Evolutionary conservation across 2,329 filamentous ascomycete species (phyloP), one percentile per base, ranked within the genome.

Genomic region (Cladophialophora bantiana): DNA sequence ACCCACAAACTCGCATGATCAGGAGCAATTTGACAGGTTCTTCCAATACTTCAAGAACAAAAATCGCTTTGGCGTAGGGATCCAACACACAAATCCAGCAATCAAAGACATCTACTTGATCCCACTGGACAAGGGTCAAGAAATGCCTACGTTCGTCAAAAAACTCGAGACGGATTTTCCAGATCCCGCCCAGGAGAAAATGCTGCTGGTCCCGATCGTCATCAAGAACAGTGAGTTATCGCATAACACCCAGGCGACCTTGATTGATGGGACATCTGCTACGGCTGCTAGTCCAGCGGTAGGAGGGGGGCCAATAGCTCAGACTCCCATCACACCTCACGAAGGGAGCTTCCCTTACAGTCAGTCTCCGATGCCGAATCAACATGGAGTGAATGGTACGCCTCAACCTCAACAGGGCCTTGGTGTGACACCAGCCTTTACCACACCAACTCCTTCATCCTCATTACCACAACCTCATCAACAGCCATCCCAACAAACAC

Each of bases 71-170:
- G 94, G 93, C 20, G 94, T 98, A 1, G 85, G 97, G 6, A 89
- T 89, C 13, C 91, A 94, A 75, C 90, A 91, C 77, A 86, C 86
- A 0, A 80, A 89, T 35, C 86, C 88, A 20, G 90, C 93, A 67
- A 90, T 97, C 57, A 90, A 93, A 67, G 94, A 98, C 75, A 92
- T 94, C 1, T 98, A 98, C 77, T 86, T 98, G 36, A 90, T 97
- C 9, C 94, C 95, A 0, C 87, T 98, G 4, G 87, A 93, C 36
- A 85, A 89, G 4, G 93, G 92, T 32, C 86, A 86, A 58, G 81
- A 79, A 38, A 86, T 94, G 52, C 94, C 95, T 0, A 91, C 94
- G 68, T 97, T 97, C 73, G 88, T 97, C 77, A 87, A 93, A 68
- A 91, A 96, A 74, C 85, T 98, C n/a, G 89, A 92, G 69, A 90